Conservation (phyloP, 1,284 basidiomycete species). For the Wallemia mellicola region DNA sequence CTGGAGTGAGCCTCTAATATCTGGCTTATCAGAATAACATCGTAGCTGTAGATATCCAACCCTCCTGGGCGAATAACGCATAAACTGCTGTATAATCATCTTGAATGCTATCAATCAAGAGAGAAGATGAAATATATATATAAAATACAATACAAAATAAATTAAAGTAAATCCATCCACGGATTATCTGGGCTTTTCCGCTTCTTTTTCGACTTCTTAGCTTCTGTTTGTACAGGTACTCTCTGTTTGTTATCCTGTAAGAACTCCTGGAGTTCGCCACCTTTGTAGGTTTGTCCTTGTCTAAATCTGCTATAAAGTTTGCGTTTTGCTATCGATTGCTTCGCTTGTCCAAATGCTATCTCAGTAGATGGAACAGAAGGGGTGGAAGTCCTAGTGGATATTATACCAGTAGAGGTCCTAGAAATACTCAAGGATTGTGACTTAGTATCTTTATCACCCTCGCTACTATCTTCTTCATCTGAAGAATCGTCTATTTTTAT, state of each 20-base stretch:
- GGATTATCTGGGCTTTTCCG: background rate
- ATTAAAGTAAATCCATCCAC: background rate
- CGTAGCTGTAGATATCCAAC: background rate
- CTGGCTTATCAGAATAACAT: no score
- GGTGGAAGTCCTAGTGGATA: background rate
- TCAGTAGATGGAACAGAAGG: background rate
- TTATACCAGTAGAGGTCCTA: background rate
- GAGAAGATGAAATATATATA: background rate
- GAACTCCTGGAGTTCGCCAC: background rate
- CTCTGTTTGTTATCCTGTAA: background rate
- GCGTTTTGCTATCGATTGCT: background rate
- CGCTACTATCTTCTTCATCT: background rate
- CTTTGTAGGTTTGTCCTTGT: background rate
- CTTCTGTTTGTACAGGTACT: background rate
- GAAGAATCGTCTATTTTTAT: background rate
- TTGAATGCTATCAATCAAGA: background rate
- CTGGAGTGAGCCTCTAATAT: background rate
- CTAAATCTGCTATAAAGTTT: background rate
- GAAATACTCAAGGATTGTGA: background rate
- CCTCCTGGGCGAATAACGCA: background rate
- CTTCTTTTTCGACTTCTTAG: background rate
- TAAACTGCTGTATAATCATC: background rate
- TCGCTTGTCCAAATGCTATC: background rate
- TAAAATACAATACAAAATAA: background rate
- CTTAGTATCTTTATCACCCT: background rate